Evolutionary conservation across 1,139 yeast species (phyloP).

Genomic region (Magnusiomyces fungicola): DNA sequence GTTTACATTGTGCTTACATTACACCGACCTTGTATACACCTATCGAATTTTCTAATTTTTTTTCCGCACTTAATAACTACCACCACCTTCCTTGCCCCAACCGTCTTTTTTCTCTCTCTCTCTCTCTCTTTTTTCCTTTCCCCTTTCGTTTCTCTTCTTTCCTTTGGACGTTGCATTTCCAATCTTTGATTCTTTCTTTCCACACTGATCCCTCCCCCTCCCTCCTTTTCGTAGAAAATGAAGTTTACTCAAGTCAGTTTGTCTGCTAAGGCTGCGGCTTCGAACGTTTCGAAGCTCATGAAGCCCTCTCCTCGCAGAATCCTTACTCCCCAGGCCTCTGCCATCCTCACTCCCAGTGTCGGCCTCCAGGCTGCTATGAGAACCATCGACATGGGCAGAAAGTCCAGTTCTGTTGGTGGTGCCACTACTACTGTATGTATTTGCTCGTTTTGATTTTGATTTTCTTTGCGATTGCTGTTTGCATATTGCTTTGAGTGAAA

Average conservation of each 20-base stretch:
- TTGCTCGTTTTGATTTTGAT: not conserved
- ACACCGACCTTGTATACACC: too few relatives aligned
- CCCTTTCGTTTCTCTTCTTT: too few relatives aligned
- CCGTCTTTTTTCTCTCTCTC: too few relatives aligned
- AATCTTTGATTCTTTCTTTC: not conserved
- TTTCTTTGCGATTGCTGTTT: not conserved
- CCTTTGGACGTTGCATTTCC: not conserved
- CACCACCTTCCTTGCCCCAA: too few relatives aligned
- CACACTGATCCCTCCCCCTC: not conserved
- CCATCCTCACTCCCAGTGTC: slow-evolving; percentile 13
- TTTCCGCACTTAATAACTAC: too few relatives aligned
- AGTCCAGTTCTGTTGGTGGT: slow-evolving; percentile 27
- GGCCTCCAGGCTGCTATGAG: slow-evolving; percentile 28
- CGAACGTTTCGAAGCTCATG: slow-evolving; percentile 7
- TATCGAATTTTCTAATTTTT: too few relatives aligned
- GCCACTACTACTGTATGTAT: slow-evolving; percentile 27
- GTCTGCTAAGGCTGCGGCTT: slow-evolving; percentile 12
- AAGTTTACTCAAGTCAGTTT: slow-evolving; percentile 9
- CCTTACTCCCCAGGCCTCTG: slow-evolving; percentile 16
- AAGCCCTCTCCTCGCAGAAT: slow-evolving; percentile 10
- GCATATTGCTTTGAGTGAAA: not conserved
- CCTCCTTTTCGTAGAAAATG: slow-evolving; percentile 4
- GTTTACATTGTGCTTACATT: too few relatives aligned
- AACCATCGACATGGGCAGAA: slow-evolving; percentile 24
- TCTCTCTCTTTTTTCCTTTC: too few relatives aligned